Evolutionary conservation across 2,329 filamentous ascomycete species (phyloP).

Genomic region (Paecilomyces dactylethromorphus): DNA sequence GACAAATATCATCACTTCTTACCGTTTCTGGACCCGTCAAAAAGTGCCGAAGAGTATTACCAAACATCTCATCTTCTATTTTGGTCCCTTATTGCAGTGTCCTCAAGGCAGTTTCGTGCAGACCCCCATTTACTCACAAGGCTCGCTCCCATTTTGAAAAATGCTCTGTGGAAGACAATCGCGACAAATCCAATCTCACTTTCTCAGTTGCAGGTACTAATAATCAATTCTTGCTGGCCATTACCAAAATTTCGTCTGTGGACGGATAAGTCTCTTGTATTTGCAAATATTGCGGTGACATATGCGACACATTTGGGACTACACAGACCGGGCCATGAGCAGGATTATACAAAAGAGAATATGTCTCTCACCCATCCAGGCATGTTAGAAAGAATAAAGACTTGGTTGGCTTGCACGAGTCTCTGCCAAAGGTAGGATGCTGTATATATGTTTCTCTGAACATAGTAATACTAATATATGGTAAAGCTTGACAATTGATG

Average conservation of each 20-base stretch:
- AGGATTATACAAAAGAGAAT: slow-evolving; percentile 1
- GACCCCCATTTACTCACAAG: neutral
- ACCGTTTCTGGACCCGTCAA: neutral
- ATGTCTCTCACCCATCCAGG: neutral
- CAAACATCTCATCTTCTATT: neutral
- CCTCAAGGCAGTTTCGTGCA: neutral
- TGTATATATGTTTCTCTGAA: neutral
- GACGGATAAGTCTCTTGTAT: slow-evolving; percentile 1
- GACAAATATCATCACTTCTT: slow-evolving; percentile 1
- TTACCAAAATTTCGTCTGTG: slow-evolving; percentile 2
- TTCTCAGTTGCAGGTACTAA: neutral
- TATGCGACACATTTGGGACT: slow-evolving; percentile 3
- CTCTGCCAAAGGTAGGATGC: neutral
- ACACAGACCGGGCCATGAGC: slow-evolving; percentile 1
- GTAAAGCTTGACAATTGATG: slow-evolving; percentile 1
- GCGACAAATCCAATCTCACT: neutral
- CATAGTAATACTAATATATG: neutral
- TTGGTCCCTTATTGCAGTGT: slow-evolving; percentile 2
- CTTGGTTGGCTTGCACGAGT: neutral
- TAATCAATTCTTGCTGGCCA: slow-evolving; percentile 1
- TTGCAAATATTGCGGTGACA: neutral
- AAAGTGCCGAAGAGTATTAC: neutral
- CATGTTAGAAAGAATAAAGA: neutral
- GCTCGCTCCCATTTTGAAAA: neutral
- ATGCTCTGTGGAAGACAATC: neutral